Evolutionary conservation across 306 rosid genomes (phyloP).

Genomic region (Spatholobus suberectus): DNA sequence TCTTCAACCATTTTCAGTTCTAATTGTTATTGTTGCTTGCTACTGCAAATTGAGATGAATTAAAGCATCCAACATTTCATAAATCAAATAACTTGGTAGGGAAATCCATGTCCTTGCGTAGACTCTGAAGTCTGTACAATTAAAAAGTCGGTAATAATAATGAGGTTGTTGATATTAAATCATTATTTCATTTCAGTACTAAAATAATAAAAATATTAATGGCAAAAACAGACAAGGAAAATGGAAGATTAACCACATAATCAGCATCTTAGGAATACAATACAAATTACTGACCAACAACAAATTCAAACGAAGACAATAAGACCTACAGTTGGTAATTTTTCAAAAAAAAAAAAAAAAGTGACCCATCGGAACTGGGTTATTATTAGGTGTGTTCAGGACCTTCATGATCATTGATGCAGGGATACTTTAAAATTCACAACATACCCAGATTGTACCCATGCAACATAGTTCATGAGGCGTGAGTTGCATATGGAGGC

Average conservation of each 20-base stretch:
- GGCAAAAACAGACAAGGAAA: neutral
- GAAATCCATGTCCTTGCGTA: neutral
- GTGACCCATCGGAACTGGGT: neutral
- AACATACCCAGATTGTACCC: no score
- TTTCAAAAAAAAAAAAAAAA: neutral
- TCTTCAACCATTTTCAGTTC: neutral
- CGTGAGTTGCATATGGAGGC: conserved; percentile 67
- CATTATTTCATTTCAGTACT: neutral
- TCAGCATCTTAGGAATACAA: neutral
- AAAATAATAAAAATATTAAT: neutral
- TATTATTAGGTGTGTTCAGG: neutral
- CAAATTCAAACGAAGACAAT: neutral
- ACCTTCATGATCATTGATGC: neutral
- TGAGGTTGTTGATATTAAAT: neutral
- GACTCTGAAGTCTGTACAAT: neutral
- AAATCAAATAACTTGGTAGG: neutral
- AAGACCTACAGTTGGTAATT: neutral
- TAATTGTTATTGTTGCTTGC: neutral
- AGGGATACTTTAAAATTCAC: neutral
- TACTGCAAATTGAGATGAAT: neutral
- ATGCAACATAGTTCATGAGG: neutral
- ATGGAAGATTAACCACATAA: neutral
- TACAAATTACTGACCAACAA: neutral
- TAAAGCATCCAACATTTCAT: neutral
- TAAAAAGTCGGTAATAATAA: neutral